Conservation (phyloP, 345 rosid species). For the Melastoma malabathricum region DNA sequence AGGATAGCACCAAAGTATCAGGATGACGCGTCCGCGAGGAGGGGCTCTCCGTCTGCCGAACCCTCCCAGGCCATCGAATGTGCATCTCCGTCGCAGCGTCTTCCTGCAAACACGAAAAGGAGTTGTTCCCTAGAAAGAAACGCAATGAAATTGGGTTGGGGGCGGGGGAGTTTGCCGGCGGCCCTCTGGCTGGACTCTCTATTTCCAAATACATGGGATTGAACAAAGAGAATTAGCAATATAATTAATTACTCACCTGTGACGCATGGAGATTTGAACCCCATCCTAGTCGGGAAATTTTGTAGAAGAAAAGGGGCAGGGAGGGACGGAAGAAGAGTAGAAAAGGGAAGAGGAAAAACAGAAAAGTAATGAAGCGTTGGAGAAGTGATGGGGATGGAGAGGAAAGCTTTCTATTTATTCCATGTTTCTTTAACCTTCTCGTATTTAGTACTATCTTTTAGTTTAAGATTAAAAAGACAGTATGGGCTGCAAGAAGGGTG, state of each 20-base stretch:
- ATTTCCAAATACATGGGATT: too few species aligned
- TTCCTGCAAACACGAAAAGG: slow-evolving; percentile 9
- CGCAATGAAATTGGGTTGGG: too few species aligned
- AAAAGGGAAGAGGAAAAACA: not conserved
- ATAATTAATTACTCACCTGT: too few species aligned
- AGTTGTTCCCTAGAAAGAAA: not conserved
- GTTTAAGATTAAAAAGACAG: not conserved
- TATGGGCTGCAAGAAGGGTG: too few species aligned
- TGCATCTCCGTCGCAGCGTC: slow-evolving; percentile 11
- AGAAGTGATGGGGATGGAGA: not conserved
- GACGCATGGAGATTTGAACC: too few species aligned
- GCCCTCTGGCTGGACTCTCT: too few species aligned
- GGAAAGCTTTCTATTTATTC: too few species aligned
- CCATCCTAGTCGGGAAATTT: not conserved
- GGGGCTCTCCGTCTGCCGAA: slow-evolving; percentile 3
- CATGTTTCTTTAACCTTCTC: too few species aligned
- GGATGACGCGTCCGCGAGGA: too few species aligned
- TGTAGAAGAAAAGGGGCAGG: not conserved
- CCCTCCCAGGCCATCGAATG: slow-evolving; percentile 10
- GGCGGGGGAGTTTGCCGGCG: too few species aligned
- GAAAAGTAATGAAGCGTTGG: not conserved
- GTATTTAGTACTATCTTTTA: not conserved
- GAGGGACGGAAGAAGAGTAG: not conserved
- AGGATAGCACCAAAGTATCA: slow-evolving; percentile 46
- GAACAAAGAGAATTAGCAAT: too few species aligned